phyloP scores from a whole-genome alignment of 805 yeast species.

The Metschnikowia lochheadii region DNA sequence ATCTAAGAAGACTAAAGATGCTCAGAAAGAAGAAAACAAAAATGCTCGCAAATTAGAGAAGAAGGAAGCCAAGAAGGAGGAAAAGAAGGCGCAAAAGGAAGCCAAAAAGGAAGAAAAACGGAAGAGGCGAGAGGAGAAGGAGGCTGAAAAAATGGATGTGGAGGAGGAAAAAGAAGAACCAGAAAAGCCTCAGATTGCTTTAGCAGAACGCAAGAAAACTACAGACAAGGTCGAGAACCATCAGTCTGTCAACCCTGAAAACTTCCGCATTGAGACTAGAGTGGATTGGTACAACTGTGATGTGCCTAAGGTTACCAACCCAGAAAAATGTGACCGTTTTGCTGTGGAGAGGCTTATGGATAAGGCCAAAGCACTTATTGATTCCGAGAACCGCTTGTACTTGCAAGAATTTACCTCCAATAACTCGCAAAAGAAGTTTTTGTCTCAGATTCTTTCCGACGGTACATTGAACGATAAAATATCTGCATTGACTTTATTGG shows the following conservation, averaged over 20 bases:
- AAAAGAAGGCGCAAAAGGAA: slow-evolving; percentile 34
- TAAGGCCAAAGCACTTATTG: slow-evolving; percentile 63
- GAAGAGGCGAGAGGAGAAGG: slow-evolving; percentile 29
- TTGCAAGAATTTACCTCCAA: slow-evolving; percentile 69
- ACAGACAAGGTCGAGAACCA: slow-evolving; percentile 32
- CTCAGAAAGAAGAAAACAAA: slow-evolving; percentile 8
- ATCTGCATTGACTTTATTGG: slow-evolving; percentile 85
- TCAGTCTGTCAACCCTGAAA: slow-evolving; percentile 52
- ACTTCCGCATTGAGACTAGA: slow-evolving; percentile 55
- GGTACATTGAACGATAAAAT: slow-evolving; percentile 97
- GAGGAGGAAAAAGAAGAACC: slow-evolving; percentile 16
- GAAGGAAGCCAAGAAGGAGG: slow-evolving; percentile 16
- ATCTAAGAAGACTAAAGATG: slow-evolving; percentile 9
- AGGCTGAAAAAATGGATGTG: slow-evolving; percentile 23
- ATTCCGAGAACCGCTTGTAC: slow-evolving; percentile 67
- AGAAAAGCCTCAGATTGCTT: background rate
- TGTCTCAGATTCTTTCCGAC: slow-evolving; percentile 78
- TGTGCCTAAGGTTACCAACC: slow-evolving; percentile 20
- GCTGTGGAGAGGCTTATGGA: slow-evolving; percentile 59
- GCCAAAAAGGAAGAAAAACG: slow-evolving; percentile 32
- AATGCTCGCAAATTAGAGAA: slow-evolving; percentile 1
- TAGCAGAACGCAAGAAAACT: slow-evolving; percentile 6
- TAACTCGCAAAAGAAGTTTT: slow-evolving; percentile 79
- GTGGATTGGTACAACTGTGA: slow-evolving; percentile 76
- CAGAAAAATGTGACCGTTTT: slow-evolving; percentile 43